Evolutionary conservation across 768 basidiomycete genomes (phyloP), one percentile per base, ranked within the genome.

Genomic region (Tulasnella sp.): DNA sequence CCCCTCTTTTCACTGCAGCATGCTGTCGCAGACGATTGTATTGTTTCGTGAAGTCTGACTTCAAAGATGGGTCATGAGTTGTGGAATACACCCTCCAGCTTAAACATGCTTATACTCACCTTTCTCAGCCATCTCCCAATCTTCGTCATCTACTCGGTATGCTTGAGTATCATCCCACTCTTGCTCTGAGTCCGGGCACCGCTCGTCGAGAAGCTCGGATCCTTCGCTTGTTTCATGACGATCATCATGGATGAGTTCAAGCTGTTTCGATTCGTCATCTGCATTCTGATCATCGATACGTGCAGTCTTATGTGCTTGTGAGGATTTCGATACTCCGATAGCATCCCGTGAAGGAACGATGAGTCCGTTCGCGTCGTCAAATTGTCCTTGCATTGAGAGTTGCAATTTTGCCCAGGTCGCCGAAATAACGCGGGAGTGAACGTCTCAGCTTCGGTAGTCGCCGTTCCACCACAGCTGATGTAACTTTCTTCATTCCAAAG

Each of bases 11-110:
- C 4, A 91, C 85, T 21, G 87, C 87, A 59, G 89, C 84, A 69
- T 97, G 90, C 69, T 97, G 93, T 51, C 87, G 76, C 29, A 98
- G 76, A 22, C 96, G 85, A 72, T 98, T 98, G 72, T 88, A 99
- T 66, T 97, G 92, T 72, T 98, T 98, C 31, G 96, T 98, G 66
- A 99, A 97, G 73, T 99, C 96, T 96, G 69, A 51, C 61, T 43
- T 55, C 15, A 63, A 29, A 8, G 34, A 15, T 48, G 25, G 34
- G 44, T 15, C 27, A 2, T 45, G 24, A 30, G 19, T 59, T 50
- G 43, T 27, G 48, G 27, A 25, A 59, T n/a, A n/a, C n/a, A n/a
- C n/a, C 10, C n/a, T 58, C 21, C 15, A 21, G 42, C 2, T 25
- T 27, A 22, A 22, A 11, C 2, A 49, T 12, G 17, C 51, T 22